A percentile compares a stretch with the other conserved stretches of the same genome.
These are phyloP conservation scores for Termitomyces sp. DNA, from an alignment of 768 basidiomycete species.

Conservation along the genomic window DNA sequence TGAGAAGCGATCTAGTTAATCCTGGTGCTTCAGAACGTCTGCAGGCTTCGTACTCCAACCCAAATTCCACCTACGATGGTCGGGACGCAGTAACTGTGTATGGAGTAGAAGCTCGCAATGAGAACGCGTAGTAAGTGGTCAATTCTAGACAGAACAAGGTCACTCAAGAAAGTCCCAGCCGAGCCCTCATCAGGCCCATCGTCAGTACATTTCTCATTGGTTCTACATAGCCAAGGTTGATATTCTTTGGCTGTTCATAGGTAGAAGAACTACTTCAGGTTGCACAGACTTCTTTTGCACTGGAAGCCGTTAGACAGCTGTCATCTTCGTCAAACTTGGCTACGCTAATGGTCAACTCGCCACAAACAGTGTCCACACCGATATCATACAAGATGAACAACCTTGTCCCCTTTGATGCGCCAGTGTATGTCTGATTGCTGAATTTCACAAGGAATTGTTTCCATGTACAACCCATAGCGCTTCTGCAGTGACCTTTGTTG, in stretches of 20 bases:
- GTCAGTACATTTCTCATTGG: slow-evolving; percentile 14
- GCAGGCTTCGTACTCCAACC: slow-evolving; percentile 28
- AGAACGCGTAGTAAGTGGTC: slow-evolving; percentile 51
- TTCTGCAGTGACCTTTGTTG: slow-evolving; percentile 49
- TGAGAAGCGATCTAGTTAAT: slow-evolving; percentile 28
- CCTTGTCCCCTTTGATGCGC: slow-evolving; percentile 53
- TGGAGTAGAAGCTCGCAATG: slow-evolving; percentile 49
- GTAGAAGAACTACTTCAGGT: background rate
- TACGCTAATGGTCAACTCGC: slow-evolving; percentile 39
- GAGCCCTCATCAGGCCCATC: slow-evolving; percentile 26
- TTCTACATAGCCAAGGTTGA: background rate
- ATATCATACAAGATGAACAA: slow-evolving; percentile 45
- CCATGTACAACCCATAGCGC: slow-evolving; percentile 29
- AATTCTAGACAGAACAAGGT: background rate
- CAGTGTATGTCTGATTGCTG: slow-evolving; percentile 41
- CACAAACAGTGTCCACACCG: slow-evolving; percentile 44
- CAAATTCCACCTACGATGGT: slow-evolving; percentile 41
- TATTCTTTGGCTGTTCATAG: background rate
- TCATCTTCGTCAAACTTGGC: slow-evolving; percentile 16
- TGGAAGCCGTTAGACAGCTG: slow-evolving; percentile 17
- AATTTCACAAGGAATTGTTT: background rate
- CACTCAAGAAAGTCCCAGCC: slow-evolving; percentile 13
- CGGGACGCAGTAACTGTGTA: slow-evolving; percentile 45
- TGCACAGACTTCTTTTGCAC: slow-evolving; percentile 26
- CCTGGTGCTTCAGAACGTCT: slow-evolving; percentile 31